Base-by-base conservation (phyloP, 2,329 filamentous ascomycete genomes). In the Westerdykella aurantiaca region DNA sequence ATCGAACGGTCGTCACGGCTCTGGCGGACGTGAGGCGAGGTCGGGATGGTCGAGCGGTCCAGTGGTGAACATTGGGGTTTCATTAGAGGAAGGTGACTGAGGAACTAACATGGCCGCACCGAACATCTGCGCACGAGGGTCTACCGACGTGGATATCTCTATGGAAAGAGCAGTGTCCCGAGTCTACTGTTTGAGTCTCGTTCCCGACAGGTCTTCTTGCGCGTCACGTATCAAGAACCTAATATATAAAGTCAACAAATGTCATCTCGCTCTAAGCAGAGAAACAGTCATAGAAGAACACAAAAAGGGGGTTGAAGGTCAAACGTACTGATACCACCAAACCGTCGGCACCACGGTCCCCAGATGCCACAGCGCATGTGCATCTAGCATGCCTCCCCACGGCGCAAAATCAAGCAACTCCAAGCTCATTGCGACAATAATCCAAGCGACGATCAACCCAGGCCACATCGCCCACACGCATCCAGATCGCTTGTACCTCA, bases 371-470 rank as follows among this genome's bases (percentile, higher is more conserved):
- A 98, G 68, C 60, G 87, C 90, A 71, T 98, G 93, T 4, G 93
- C 93, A 74, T 98, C 93, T 40, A 98, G 69, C 66, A 85, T 82
- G 6, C 88, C 86, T 66, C 79, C 76, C 70, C 86, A 77, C 2
- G 93, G 93, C 42, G 93, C 81, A 60, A 98, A 98, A 68, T 98
- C 93, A 51, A 97, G 80, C 56, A 98, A 67, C 72, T 98, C 93
- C 67, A 98, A 74, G 67, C 91, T 91, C 93, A 98, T 98, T 31
- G 87, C 89, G 63, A 91, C 72, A 56, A 91, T 81, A 55, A 98
- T 78, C 89, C 89, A 96, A 2, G 86, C 86, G 38, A 97, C 91
- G 52, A 91, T 88, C 60, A 96, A 70, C 55, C 88, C 88, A 0
- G 93, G 93, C 86, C 87, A 95, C 44, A 84, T 80, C 21, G 89